Evolutionary conservation across 345 rosid genomes (phyloP).

Genomic region (Rhodamnia rubescens): DNA sequence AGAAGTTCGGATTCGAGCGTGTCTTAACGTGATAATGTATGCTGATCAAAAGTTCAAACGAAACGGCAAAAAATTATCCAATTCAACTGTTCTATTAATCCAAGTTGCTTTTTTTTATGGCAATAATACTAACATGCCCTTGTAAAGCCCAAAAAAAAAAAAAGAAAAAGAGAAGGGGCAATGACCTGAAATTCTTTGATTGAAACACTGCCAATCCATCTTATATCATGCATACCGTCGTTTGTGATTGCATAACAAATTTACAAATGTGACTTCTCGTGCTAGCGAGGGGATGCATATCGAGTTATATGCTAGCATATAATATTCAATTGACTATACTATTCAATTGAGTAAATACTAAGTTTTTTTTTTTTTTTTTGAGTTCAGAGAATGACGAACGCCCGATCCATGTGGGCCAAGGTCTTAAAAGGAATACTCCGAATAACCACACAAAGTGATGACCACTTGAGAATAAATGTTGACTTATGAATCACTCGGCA

Average conservation of each 20-base stretch:
- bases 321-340: neutral
- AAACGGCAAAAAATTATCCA: too few relatives aligned
- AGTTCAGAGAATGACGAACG: neutral
- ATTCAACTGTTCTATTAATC: too few relatives aligned
- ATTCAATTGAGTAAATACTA: neutral
- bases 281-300: neutral
- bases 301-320: neutral
- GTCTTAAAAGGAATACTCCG: neutral
- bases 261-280: neutral
- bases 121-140: neutral
- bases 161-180: neutral
- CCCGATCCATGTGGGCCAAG: neutral
- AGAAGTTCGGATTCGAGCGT: too few relatives aligned
- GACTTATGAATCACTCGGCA: neutral
- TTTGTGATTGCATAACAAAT: neutral
- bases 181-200: neutral
- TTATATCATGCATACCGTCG: neutral
- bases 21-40: too few relatives aligned
- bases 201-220: neutral
- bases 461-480: neutral
- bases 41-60: too few relatives aligned
- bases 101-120: neutral
- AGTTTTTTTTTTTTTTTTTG: too few relatives aligned
- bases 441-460: neutral
- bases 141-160: neutral